Base-by-base conservation (phyloP, 352 stramenopile genomes). In the Thraustotheca clavata region DNA sequence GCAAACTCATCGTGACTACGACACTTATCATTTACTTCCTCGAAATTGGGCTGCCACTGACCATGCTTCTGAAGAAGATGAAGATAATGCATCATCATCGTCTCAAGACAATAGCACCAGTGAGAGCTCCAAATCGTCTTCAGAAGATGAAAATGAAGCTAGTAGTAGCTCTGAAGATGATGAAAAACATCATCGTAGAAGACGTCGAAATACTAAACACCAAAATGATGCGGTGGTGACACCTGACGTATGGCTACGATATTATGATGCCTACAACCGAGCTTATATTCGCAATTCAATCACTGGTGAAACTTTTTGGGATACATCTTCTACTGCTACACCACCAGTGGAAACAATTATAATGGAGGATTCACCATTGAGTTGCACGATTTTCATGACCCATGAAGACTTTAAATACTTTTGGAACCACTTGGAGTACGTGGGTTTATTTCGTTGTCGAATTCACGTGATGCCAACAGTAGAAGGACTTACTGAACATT, bases 261-360 rank as follows among this genome's bases (percentile, higher is more conserved):
- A 91, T 52, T 79, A 89, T 48, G 72, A 82, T 0, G 63, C 60
- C 11, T 87, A 74, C 4, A 63, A 63, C 1, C 71, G 76, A 6
- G 68, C 79, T 0, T 90, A 86, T 60, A 73, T 91, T 11, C 79
- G 87, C 16, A 82, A 91, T 60, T 86, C 77, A 1, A 38, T 85
- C 34, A 89, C 83, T 0, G 71, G 74, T 3, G 80, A 89, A 60
- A 76, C 76, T 0, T 73, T 91, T 3, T 90, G 83, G 80, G 83
- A 90, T 57, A 81, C 84, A n/a, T 54, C 38, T 0, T 49, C 67
- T 1, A 38, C 27, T 18, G 38, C 39, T n/a, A n/a, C 31, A 36
- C 22, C 22, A 22, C 5, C 26, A 29, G 12, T 26, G 59, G n/a
- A 32, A 4, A 27, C n/a, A 29, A 22, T 62, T 34, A 38, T 7